Evolutionary conservation across 768 basidiomycete species (phyloP).

Genomic region (Macrolepiota dolichaula): DNA sequence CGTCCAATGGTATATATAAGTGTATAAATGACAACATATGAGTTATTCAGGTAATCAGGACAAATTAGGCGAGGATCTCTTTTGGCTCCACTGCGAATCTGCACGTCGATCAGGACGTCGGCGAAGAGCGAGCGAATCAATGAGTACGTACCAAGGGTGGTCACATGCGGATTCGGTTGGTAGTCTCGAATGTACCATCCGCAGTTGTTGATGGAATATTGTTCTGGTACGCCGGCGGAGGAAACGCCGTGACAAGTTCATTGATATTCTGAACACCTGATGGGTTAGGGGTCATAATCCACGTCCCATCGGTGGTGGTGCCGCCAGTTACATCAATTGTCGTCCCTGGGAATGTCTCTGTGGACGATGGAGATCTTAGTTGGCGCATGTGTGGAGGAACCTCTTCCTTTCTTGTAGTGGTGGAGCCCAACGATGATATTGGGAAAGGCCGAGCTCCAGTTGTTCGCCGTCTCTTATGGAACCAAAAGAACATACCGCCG

Average conservation of each 20-base stretch:
- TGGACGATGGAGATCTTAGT: neutral
- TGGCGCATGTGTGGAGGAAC: slow-evolving; percentile 5
- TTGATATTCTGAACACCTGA: slow-evolving; percentile 5
- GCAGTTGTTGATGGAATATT: neutral
- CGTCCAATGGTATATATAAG: neutral
- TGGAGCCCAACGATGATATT: neutral
- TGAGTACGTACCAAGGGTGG: neutral
- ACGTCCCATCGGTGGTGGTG: neutral
- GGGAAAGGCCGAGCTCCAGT: neutral
- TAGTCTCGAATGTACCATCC: neutral
- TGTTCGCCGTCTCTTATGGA: neutral
- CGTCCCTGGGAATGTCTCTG: neutral
- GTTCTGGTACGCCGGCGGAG: slow-evolving; percentile 1
- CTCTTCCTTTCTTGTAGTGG: slow-evolving; percentile 1
- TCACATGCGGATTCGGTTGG: neutral
- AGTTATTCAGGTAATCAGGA: neutral
- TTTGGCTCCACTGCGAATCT: too few relatives aligned
- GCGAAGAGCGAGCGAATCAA: too few relatives aligned
- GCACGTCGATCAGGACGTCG: neutral
- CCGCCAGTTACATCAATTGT: slow-evolving; percentile 1
- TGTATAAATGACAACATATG: neutral
- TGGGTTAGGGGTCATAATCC: neutral
- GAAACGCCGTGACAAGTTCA: neutral
- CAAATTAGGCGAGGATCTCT: too few relatives aligned
- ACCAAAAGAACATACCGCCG: slow-evolving; percentile 7